Conservation (phyloP, 2,329 filamentous ascomycete genomes). For the Bipolaris gigantea region DNA sequence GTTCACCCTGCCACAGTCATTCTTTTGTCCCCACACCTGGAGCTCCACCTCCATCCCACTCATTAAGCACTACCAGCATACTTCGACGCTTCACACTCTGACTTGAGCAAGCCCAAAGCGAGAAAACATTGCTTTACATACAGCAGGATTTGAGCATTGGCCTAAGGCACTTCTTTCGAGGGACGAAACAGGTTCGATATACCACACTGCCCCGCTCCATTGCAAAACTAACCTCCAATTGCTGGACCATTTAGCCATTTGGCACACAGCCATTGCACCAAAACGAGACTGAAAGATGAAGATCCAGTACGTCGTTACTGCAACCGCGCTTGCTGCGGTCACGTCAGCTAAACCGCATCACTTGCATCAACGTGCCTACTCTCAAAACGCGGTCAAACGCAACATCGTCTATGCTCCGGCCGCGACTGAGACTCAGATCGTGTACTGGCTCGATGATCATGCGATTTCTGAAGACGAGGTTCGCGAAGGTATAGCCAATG, state of each 20-base stretch:
- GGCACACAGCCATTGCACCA: background rate
- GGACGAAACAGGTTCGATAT: constrained; percentile 13
- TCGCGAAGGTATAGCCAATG: constrained; percentile 69
- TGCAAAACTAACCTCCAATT: constrained; percentile 14
- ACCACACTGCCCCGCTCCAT: background rate
- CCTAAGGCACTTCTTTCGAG: background rate
- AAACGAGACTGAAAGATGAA: constrained; percentile 37
- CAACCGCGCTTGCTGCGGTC: constrained; percentile 49
- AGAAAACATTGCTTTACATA: constrained; percentile 6
- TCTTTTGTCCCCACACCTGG: constrained; percentile 29
- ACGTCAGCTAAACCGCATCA: constrained; percentile 62
- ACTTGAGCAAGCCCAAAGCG: constrained; percentile 10
- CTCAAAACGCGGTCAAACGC: constrained; percentile 49
- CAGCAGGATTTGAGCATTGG: no score
- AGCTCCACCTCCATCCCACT: constrained; percentile 38
- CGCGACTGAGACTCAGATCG: constrained; percentile 63
- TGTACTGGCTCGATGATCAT: constrained; percentile 72
- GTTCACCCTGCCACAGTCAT: constrained; percentile 20
- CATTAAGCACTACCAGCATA: constrained; percentile 34
- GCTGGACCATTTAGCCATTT: constrained; percentile 3
- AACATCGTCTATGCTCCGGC: constrained; percentile 53
- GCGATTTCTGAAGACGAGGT: constrained; percentile 66
- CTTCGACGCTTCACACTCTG: constrained; percentile 22
- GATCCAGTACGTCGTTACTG: constrained; percentile 38
- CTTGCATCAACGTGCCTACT: constrained; percentile 58